Conservation (phyloP, 495 filamentous ascomycete species). For the Filosporella fistucella region DNA sequence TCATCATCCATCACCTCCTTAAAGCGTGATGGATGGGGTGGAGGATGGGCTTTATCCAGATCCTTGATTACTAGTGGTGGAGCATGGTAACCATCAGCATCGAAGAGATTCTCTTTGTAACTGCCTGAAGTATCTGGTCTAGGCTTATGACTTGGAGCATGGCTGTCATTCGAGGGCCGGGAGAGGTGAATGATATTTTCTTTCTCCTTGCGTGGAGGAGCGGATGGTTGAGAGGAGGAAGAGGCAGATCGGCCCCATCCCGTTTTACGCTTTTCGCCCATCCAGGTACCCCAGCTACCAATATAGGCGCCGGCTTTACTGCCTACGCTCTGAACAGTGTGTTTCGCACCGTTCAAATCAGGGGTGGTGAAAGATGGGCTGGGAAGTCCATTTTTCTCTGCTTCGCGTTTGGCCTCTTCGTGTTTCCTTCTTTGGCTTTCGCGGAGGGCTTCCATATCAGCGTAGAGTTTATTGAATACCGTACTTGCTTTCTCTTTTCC, state of each 20-base stretch:
- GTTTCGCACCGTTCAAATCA: constrained; percentile 63
- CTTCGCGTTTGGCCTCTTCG: constrained; percentile 39
- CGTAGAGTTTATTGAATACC: constrained; percentile 81
- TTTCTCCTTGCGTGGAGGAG: constrained; percentile 24
- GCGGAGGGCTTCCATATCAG: constrained; percentile 80
- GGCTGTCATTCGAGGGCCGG: too few relatives aligned
- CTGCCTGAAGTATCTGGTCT: constrained; percentile 30
- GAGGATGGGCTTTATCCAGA: too few relatives aligned
- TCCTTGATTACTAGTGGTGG: too few relatives aligned
- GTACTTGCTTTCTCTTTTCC: constrained; percentile 79
- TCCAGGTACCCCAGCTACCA: constrained; percentile 94
- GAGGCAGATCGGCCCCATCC: constrained; percentile 42
- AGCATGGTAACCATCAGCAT: too few relatives aligned
- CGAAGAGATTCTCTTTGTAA: constrained; percentile 37
- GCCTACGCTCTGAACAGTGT: constrained; percentile 60
- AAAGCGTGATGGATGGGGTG: constrained; percentile 13
- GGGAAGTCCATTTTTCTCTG: constrained; percentile 26
- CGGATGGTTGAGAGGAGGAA: constrained; percentile 16
- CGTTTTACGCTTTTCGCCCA: constrained; percentile 75
- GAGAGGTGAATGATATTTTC: too few relatives aligned
- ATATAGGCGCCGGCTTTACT: constrained; percentile 82
- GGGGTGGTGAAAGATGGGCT: constrained; percentile 28
- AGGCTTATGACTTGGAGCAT: constrained; percentile 7
- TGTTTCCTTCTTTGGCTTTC: constrained; percentile 72
- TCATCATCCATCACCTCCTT: constrained; percentile 14